Base-by-base conservation (phyloP, 495 filamentous ascomycete species). In the Tuber calosporum region DNA sequence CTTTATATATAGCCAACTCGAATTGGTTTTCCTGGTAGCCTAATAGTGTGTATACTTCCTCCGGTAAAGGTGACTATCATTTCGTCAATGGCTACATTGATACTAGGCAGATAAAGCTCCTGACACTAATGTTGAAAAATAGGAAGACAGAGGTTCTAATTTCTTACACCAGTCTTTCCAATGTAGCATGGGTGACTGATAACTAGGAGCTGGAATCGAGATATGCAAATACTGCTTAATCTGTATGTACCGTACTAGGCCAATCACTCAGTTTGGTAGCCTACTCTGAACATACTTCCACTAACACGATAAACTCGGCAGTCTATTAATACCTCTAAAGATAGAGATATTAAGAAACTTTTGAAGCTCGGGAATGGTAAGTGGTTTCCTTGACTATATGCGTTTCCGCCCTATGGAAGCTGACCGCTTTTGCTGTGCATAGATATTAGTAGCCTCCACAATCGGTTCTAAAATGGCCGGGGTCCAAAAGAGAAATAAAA, bases 11-110 rank as follows among this genome's bases (percentile, higher is more conserved):
- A 77, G 0, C 69, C 73, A 45, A 67, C 38, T 39, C 58, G 66
- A n/a, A 74, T 77, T 22, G 69, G 69, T 39, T 77, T 74, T 39
- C 67, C 26, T 1, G 43, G 73, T 53, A 78, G 72, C 22, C 72
- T 67, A 0, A 38, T 68, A 20, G 68, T 75, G 41, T 78, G 36
- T 9, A 41, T 37, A 8, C 66, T 69, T 8, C 73, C 22, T 17
- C 70, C 69, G 1, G 53, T 75, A 42, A 70, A 75, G 11, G 26
- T 11, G 17, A 78, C 70, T 70, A 78, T 75, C 4, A 66, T 45
- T 26, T 78, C 69, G 62, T 72, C 67, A 17, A 75, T 66, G 1
- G 67, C 58, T 0, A 69, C 39, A 42, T 73, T 78, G 0, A 39
- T 66, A 0, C 43, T 67, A 19, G 76, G 68, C 1, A 71, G 7